Conservation (phyloP, 2,329 filamentous ascomycete genomes). For the Aureobasidium leucospermi region DNA sequence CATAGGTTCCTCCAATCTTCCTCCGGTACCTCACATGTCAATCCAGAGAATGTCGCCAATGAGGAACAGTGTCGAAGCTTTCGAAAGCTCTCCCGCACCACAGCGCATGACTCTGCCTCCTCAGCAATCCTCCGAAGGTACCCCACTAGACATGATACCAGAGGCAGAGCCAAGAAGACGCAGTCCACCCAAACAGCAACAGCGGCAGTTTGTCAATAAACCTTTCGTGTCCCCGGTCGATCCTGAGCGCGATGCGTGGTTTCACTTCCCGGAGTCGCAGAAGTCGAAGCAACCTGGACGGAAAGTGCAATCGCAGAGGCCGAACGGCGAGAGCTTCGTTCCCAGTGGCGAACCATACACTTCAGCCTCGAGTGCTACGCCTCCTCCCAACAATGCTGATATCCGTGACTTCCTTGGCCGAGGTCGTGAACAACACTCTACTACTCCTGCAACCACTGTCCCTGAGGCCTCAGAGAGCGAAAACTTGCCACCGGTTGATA, state of each 20-base stretch:
- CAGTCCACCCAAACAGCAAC: conserved; percentile 17
- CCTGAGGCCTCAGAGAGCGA: not conserved
- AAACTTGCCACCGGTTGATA: not conserved
- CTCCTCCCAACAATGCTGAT: conserved; percentile 12
- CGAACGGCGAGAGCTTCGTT: conserved; percentile 17
- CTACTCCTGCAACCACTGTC: not conserved
- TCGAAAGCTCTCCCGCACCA: not conserved
- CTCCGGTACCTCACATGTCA: not conserved
- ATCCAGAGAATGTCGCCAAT: not conserved
- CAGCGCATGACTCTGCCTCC: not conserved
- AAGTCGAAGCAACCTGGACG: not conserved
- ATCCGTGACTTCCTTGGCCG: conserved; percentile 10
- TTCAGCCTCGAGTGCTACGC: not conserved
- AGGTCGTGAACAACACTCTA: not conserved
- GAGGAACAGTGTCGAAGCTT: not conserved
- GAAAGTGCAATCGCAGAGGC: conserved; percentile 11
- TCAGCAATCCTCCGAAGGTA: not conserved
- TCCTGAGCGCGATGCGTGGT: conserved; percentile 19
- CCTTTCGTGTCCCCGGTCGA: conserved; percentile 25
- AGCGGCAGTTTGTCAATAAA: conserved; percentile 20
- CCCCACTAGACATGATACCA: conserved; percentile 6
- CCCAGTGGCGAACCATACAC: conserved; percentile 21
- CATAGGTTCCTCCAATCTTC: conserved; percentile 2
- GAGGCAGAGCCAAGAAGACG: conserved; percentile 14
- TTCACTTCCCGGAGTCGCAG: conserved; percentile 18